Base-by-base conservation (phyloP, 345 rosid species). In the Aegle marmelos region DNA sequence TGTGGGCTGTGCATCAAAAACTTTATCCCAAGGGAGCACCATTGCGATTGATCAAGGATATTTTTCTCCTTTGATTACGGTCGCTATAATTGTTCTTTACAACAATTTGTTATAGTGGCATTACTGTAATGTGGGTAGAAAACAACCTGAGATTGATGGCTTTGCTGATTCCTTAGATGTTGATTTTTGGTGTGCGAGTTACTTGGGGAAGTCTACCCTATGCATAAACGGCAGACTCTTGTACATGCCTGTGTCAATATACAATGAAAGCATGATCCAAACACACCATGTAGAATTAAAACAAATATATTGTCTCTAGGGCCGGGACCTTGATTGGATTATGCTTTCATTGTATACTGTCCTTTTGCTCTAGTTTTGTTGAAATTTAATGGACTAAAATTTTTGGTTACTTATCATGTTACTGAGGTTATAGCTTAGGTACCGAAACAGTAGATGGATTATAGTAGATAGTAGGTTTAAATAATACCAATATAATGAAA, bases 41-140 rank as follows among this genome's bases (percentile, higher is more conserved):
- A 53, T 27, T 63, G 78, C 11, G 68, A 74, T 39, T 25, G 28
- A 64, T 75, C 30, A 17, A 48, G 78, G 48, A 50, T 28, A 19
- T 48, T 36, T 28, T 62, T 25, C 65, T 48, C 24, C 36, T 17
- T 48, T 41, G 70, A 63, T 62, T 39, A 31, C 45, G 22, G 25
- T 65, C 34, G 69, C 45, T 65, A 7, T 7, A n/a, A 60, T 60
- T 27, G 58, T 60, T 59, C 22, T 14, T 39, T 56, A 22, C 62
- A 72, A 33, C 30, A 30, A 31, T 30, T 54, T 73, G 66, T 59
- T 36, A n/a, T 37, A 36, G 76, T 73, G 54, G 54, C 76, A 59
- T 61, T 59, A 30, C 28, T 2, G 31, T 59, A 22, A 71, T 71
- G 62, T 19, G 28, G 34, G 67, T 11, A 31, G 9, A n/a, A 45